Conservation (phyloP, 2,329 filamentous ascomycete genomes). For the Rasamsonia emersonii region DNA sequence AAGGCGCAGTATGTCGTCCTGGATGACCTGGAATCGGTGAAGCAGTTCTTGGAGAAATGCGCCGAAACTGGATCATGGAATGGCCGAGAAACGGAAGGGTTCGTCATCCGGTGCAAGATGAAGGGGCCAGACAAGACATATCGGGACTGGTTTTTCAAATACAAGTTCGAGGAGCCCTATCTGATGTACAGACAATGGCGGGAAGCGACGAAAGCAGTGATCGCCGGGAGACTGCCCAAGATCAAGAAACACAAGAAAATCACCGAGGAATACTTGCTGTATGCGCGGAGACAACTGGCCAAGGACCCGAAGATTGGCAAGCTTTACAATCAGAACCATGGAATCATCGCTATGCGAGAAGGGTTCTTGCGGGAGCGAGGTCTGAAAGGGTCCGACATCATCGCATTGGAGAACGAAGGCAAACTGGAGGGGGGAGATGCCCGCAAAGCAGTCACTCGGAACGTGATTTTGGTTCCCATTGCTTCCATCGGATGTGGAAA, state of each 20-base stretch:
- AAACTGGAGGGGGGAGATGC: slow-evolving; percentile 19
- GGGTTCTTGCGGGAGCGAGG: slow-evolving; percentile 80
- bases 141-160: slow-evolving; percentile 99
- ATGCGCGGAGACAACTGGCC: slow-evolving; percentile 65
- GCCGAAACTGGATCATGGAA: slow-evolving; percentile 85
- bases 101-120: slow-evolving; percentile 84
- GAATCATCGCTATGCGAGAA: slow-evolving; percentile 83
- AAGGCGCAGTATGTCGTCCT: slow-evolving; percentile 75
- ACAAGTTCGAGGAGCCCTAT: slow-evolving; percentile 98
- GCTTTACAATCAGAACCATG: slow-evolving; percentile 78
- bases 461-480: slow-evolving; percentile 80
- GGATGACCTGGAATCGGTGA: slow-evolving; percentile 64
- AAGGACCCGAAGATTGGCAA: slow-evolving; percentile 59
- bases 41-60: slow-evolving; percentile 70
- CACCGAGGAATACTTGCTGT: slow-evolving; percentile 82
- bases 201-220: slow-evolving; percentile 88
- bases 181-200: slow-evolving; percentile 98
- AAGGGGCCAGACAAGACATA: slow-evolving; percentile 46
- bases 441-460: slow-evolving; percentile 46
- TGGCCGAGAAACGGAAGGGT: slow-evolving; percentile 90
- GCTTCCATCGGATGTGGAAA: slow-evolving; percentile 95
- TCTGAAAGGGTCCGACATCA: slow-evolving; percentile 80
- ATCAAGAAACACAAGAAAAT: slow-evolving; percentile 83
- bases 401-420: slow-evolving; percentile 54
- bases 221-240: slow-evolving; percentile 62